These are phyloP conservation scores for Schoenoplectus tabernaemontani DNA, from an alignment of 202 grass and related monocot genomes.

Conservation along the genomic window DNA sequence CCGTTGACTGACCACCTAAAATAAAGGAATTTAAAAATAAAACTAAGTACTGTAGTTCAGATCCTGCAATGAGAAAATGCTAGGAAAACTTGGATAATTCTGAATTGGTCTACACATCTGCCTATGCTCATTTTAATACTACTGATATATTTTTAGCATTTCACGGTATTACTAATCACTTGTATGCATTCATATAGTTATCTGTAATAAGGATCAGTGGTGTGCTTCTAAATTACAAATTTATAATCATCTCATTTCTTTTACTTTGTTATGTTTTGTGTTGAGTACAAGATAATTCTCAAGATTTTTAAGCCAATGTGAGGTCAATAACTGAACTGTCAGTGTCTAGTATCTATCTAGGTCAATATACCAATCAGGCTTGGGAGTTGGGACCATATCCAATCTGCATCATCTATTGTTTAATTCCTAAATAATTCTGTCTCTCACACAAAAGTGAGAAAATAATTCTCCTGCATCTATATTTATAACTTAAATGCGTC, in stretches of 20 bases:
- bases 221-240: not conserved
- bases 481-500: not conserved
- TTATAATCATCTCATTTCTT: not conserved
- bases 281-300: not conserved
- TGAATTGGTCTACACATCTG: not conserved
- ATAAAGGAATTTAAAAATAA: not conserved
- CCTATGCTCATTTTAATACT: not conserved
- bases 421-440: not conserved
- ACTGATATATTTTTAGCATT: not conserved
- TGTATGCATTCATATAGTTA: not conserved
- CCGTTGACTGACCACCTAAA: constrained; percentile 71
- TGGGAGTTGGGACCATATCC: not conserved
- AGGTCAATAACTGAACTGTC: not conserved
- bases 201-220: not conserved
- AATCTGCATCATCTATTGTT: not conserved
- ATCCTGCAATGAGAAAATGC: not conserved
- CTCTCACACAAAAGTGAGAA: not conserved
- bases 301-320: not conserved
- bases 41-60: not conserved
- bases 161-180: not conserved
- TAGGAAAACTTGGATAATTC: not conserved
- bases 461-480: not conserved
- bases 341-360: not conserved
- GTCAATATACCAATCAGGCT: not conserved
- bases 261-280: not conserved